Percentiles rank a stretch among this genome's conserved stretches.
phyloP scores from a whole-genome alignment of 306 rosid genomes.

The Macrotyloma uniflorum region DNA sequence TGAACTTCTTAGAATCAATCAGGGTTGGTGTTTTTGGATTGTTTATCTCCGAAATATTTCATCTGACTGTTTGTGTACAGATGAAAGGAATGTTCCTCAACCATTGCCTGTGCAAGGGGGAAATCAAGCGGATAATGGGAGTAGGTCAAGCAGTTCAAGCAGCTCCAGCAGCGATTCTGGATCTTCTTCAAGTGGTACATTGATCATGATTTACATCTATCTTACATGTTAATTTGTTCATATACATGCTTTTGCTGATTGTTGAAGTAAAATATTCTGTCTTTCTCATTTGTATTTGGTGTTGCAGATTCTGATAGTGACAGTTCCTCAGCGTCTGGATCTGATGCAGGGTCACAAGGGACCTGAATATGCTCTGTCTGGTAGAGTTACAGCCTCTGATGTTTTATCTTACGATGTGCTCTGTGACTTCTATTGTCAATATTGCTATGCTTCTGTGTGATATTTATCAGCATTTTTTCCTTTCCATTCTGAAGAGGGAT shows the following conservation, averaged over 20 bases:
- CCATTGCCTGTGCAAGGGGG: constrained; percentile 61
- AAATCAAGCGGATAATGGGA: constrained; percentile 63
- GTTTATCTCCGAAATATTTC: constrained; percentile 15
- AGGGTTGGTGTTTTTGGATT: constrained; percentile 28
- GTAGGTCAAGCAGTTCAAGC: constrained; percentile 96
- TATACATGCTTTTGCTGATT: constrained; percentile 8
- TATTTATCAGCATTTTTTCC: background rate
- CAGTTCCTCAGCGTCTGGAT: constrained; percentile 92
- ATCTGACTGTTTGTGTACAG: constrained; percentile 41
- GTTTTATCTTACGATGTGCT: constrained; percentile 5
- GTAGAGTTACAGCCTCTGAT: constrained; percentile 42
- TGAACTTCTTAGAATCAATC: constrained; percentile 34
- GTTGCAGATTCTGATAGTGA: constrained; percentile 92
- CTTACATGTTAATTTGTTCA: background rate
- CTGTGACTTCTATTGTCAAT: constrained; percentile 15
- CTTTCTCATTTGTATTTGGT: constrained; percentile 34
- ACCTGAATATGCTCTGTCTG: constrained; percentile 55
- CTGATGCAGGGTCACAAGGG: constrained; percentile 78
- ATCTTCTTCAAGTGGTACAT: constrained; percentile 92
- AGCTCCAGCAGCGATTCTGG: constrained; percentile 97
- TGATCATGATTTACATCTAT: constrained; percentile 5
- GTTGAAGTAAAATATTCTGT: constrained; percentile 18
- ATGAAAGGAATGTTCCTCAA: constrained; percentile 56
- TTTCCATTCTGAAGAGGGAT: background rate
- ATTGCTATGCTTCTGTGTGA: background rate